Evolutionary conservation across 306 rosid genomes (phyloP).

Genomic region (Cicer judaicum): DNA sequence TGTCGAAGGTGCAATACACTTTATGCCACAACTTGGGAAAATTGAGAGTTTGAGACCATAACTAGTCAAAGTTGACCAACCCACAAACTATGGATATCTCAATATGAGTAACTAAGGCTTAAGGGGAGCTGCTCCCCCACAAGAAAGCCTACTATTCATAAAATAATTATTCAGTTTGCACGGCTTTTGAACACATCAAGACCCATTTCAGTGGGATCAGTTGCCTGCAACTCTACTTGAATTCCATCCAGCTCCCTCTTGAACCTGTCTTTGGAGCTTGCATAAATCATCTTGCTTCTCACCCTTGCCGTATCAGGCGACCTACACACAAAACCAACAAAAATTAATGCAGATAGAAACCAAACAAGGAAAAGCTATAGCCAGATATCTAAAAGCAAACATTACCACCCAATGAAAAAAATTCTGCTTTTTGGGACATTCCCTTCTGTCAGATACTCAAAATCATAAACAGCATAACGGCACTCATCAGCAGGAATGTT

Average conservation of each 20-base stretch:
- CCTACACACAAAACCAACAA: conserved; percentile 44
- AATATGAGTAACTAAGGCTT: conserved; percentile 49
- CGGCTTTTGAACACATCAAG: conserved; percentile 75
- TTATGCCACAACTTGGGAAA: conserved; percentile 51
- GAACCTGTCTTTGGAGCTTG: conserved; percentile 73
- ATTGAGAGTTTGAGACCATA: conserved; percentile 50
- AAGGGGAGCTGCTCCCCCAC: conserved; percentile 44
- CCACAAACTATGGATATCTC: conserved; percentile 51
- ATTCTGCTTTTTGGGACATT: conserved; percentile 82
- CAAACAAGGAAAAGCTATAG: not conserved
- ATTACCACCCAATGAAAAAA: conserved; percentile 80
- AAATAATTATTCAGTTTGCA: conserved; percentile 50
- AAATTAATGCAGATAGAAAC: not conserved
- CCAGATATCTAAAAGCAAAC: not conserved
- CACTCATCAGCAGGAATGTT: conserved; percentile 77
- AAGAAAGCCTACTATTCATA: conserved; percentile 45
- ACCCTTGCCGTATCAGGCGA: conserved; percentile 70
- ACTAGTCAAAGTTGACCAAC: conserved; percentile 46
- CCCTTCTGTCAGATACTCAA: conserved; percentile 67
- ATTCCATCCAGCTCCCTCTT: conserved; percentile 75
- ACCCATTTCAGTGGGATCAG: conserved; percentile 69
- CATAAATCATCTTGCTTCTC: conserved; percentile 68
- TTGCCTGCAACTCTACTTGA: conserved; percentile 72
- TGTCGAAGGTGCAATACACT: conserved; percentile 49
- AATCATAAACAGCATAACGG: conserved; percentile 78